Conservation (phyloP, 495 filamentous ascomycete genomes). For the Cenococcum geophilum region DNA sequence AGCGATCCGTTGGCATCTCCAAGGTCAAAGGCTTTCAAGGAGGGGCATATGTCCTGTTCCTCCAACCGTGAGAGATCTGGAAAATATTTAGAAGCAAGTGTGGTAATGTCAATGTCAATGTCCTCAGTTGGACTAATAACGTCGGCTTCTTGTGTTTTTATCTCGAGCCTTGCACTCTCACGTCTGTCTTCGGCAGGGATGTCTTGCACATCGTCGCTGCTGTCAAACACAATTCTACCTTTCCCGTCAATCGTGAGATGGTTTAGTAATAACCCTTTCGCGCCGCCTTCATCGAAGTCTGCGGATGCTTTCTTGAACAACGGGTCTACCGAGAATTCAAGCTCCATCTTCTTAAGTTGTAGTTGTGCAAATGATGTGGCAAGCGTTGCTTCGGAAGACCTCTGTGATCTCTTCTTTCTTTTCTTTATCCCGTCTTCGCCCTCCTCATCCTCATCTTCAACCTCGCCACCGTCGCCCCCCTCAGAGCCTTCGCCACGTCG, state of each 20-base stretch:
- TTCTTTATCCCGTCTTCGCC: constrained; percentile 71
- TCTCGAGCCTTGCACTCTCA: constrained; percentile 33
- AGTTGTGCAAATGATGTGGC: constrained; percentile 80
- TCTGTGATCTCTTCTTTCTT: constrained; percentile 66
- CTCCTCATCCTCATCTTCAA: constrained; percentile 73
- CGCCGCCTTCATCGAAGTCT: constrained; percentile 96
- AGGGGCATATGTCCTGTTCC: constrained; percentile 88
- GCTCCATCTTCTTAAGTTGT: constrained; percentile 93
- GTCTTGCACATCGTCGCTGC: constrained; percentile 83
- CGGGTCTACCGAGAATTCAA: constrained; percentile 94
- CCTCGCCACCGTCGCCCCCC: constrained; percentile 55
- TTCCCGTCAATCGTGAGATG: constrained; percentile 87
- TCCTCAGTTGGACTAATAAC: constrained; percentile 42
- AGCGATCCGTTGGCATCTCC: constrained; percentile 76
- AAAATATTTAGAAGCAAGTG: constrained; percentile 76
- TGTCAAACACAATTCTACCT: constrained; percentile 95
- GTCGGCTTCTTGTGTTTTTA: constrained; percentile 38
- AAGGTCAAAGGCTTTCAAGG: constrained; percentile 84
- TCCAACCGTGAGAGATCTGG: constrained; percentile 71
- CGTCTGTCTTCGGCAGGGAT: constrained; percentile 39
- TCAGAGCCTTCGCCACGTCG: constrained; percentile 54
- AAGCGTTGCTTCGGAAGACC: constrained; percentile 86
- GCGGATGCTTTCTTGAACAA: constrained; percentile 98
- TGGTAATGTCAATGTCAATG: constrained; percentile 68
- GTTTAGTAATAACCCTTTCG: constrained; percentile 91